Base-by-base conservation (phyloP, 2,329 filamentous ascomycete species). In the Hypoxylon sp. region DNA sequence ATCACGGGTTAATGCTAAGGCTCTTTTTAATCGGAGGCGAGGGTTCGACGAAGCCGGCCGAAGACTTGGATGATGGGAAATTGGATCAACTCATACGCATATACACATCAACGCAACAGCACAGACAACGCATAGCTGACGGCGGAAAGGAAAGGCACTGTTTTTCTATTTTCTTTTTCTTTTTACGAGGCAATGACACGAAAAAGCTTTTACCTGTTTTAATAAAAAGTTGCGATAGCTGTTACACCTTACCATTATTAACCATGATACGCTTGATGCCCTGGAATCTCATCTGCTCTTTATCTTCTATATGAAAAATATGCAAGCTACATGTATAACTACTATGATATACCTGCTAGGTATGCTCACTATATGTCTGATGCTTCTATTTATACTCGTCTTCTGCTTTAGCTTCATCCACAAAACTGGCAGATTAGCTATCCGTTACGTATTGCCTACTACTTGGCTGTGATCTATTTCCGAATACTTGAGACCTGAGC, bases 161-260 rank as follows among this genome's bases (percentile, higher is more conserved):
- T n/a, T n/a, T n/a, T n/a, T n/a, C n/a, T n/a, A n/a, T n/a, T n/a
- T n/a, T n/a, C n/a, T n/a, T n/a, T n/a, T n/a, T n/a, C n/a, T n/a
- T n/a, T n/a, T 63, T 57, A 63, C 60, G 60, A 63, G 52, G 53
- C 45, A 63, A 63, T 60, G 56, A 63, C 56, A 48, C 31, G 50
- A 56, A 57, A 48, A 55, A 35, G n/a, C n/a, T n/a, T n/a, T n/a
- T n/a, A n/a, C n/a, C 13, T 41, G 37, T 47, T 42, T 57, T 63
- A 55, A 60, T 52, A 50, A 58, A 23, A 40, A 11, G 45, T 60
- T 41, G 53, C 49, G 52, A 58, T 42, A 48, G 46, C n/a, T n/a
- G n/a, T n/a, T n/a, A n/a, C 5, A 35, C 4, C n/a, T 17, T 35
- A 18, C 15, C 7, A 15, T 35, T 35, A 15, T 5, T 35, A n/a